Base-by-base conservation (phyloP, 2,329 filamentous ascomycete genomes). In the Trichoderma sp. region DNA sequence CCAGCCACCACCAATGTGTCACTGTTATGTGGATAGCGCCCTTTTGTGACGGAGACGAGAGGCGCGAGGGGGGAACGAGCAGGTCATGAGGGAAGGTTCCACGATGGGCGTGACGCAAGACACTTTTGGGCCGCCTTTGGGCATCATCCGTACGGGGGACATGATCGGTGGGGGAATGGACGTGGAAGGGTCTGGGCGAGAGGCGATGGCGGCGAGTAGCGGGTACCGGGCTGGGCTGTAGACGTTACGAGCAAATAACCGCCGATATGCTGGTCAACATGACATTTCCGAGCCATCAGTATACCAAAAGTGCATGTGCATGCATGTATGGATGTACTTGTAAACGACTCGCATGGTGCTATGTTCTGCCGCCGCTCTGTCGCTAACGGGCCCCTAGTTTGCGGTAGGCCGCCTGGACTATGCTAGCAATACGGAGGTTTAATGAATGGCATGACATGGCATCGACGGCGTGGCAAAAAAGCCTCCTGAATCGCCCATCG, bases 91-190 rank as follows among this genome's bases (percentile, higher is more conserved):
- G 68, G 53, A 68, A 49, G 65, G 40, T 43, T 61, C 43, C 31
- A 53, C 19, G 56, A 60, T 31, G 55, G 64, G 40, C 64, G 68
- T 70, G 68, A 70, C 68, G 68, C 68, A 70, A 68, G 61, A 68
- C 61, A 53, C 14, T 33, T 63, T 64, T 56, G 61, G 61, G 61
- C 61, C 49, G 55, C 33, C 49, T 43, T 64, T 64, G 52, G 61
- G 61, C 61, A 56, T 35, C 33, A 35, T 56, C 47, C 43, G 49
- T 43, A 49, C 47, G 21, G 21, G 47, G 61, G 61, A 55, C 21
- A 24, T 37, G 40, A 43, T 19, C 31, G 53, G 64, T 56, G 47
- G 64, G 64, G 58, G 64, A 57, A 67, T 37, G 55, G 37, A 67
- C 64, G n/a, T 52, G 21, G 24, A 43, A n/a, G 10, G 40, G 61